Percentiles rank a stretch among this genome's conserved stretches.
Evolutionary conservation across 768 basidiomycete species (phyloP).

Genomic region (Leccinum ochraceum): DNA sequence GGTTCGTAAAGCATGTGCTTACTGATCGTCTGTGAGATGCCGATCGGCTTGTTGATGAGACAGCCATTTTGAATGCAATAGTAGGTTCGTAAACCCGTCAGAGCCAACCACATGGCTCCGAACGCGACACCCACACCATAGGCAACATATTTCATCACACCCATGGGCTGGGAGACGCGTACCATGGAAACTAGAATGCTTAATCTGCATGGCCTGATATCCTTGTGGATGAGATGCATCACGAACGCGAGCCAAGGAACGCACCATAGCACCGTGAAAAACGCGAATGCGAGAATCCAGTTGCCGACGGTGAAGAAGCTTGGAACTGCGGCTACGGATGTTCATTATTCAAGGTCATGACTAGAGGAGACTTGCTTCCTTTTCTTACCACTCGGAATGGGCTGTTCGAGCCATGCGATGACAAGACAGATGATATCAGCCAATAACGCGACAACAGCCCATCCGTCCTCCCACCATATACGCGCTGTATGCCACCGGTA

Average conservation of each 20-base stretch:
- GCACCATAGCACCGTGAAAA: conserved; percentile 6
- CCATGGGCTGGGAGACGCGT: conserved; percentile 2
- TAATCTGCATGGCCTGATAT: background rate
- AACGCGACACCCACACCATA: background rate
- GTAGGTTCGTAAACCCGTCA: background rate
- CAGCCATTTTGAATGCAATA: background rate
- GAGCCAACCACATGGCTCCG: background rate
- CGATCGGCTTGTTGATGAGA: background rate
- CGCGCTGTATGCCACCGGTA: conserved; percentile 2
- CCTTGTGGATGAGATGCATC: background rate
- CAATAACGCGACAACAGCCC: background rate
- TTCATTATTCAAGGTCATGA: background rate
- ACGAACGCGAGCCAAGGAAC: background rate
- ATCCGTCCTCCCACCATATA: conserved; percentile 2
- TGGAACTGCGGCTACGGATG: background rate
- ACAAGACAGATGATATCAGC: conserved; percentile 5
- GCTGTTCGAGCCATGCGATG: background rate
- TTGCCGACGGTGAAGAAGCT: background rate
- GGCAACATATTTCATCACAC: background rate
- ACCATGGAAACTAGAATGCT: background rate
- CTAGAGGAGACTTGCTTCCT: background rate
- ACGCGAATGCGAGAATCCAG: conserved; percentile 2
- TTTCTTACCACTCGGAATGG: conserved; percentile 1
- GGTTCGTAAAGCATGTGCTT: background rate
- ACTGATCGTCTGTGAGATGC: background rate